Evolutionary conservation across 208 protist species (phyloP), one percentile per base, ranked within the genome.

Genomic region (Leishmania arabica): DNA sequence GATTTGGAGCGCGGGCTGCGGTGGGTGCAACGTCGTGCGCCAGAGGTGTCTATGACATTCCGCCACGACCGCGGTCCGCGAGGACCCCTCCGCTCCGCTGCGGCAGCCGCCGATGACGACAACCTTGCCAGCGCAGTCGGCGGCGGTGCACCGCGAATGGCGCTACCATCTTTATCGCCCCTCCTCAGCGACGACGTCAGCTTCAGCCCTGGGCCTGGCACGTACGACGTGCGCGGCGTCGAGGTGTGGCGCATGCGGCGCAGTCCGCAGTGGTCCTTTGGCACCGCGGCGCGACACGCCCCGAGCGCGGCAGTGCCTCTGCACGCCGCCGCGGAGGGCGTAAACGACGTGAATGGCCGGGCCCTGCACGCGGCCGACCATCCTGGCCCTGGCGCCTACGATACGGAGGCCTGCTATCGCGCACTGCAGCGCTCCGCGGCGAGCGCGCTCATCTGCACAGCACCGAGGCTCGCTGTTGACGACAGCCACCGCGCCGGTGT

Each of bases 181-280:
- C 53, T 47, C 31, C 24, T 76, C 51, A 31, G 53, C 51, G 49
- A 31, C 34, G 72, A 76, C 51, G 34, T 24, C 49, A 5, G 51
- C 7, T 40, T 75, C 8, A 15, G 77, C 66, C 89, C 89, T 24
- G 89, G 89, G 4, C 89, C 89, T 5, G 89, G 85, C 24, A 83
- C 80, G 54, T 92, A 92, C 74, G 82, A 85, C 71, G 78, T 82
- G 53, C 47, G 21, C 42, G 2, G 40, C 62, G 65, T 65, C 17
- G 77, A 78, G 9, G 51, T 62, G 24, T 81, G 77, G 77, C 49
- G 72, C 6, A 66, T 24, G 47, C 82, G 73, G 53, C 77, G 77
- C 71, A 81, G 78, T 60, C 82, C 81, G 73, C 77, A 80, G 80
- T 88, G 81, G 75, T 69, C 72, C 47, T 88, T 84, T 53, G 74